Base-by-base conservation (phyloP, 2,329 filamentous ascomycete genomes). In the Dothidotthia symphoricarpi region DNA sequence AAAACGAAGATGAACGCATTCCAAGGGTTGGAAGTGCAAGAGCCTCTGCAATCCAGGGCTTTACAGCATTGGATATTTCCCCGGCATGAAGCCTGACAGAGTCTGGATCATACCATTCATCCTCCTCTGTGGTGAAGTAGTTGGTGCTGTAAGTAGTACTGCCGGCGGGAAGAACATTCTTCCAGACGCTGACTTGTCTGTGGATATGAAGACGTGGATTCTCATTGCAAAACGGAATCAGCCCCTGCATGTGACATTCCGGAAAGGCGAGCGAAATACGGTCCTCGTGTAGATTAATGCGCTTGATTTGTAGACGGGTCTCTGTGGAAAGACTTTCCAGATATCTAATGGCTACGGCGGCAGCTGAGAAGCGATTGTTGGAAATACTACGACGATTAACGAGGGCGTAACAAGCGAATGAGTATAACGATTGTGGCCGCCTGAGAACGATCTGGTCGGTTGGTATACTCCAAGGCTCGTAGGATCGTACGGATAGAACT, bases 1-100 rank as follows among this genome's bases (percentile, higher is more conserved):
- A 34, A 22, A 34, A 49, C 1, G 43, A 40, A 3, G 25, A 13
- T 12, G n/a, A 2, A 2, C 43, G 43, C 47, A 49, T 47, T 5
- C 47, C 47, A 6, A 33, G 29, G 2, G 27, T 27, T 3, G 24
- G 29, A 6, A 47, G 31, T 13, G 22, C 24, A 1, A 38, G 6
- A 3, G 38, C 38, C 19, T 50, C 47, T 11, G 24, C 16, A 10
- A 47, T 34, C 44, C 41, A 50, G 4, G 22, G 6, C 7, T 13
- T 8, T 15, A 41, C 14, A 8, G 28, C 25, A 2, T 5, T n/a
- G 8, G 39, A 16, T 8, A 36, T 29, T 6, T 9, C 9, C 9
- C 9, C 19, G 9, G 5, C 5, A 6, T 22, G 19, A 22, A 22
- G 19, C 5, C 19, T 22, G 9, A 6, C 9, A 6, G 19, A 5